These are phyloP conservation scores for Leptographium lundbergii DNA, from an alignment of 2,329 filamentous ascomycete genomes.

Conservation along the genomic window DNA sequence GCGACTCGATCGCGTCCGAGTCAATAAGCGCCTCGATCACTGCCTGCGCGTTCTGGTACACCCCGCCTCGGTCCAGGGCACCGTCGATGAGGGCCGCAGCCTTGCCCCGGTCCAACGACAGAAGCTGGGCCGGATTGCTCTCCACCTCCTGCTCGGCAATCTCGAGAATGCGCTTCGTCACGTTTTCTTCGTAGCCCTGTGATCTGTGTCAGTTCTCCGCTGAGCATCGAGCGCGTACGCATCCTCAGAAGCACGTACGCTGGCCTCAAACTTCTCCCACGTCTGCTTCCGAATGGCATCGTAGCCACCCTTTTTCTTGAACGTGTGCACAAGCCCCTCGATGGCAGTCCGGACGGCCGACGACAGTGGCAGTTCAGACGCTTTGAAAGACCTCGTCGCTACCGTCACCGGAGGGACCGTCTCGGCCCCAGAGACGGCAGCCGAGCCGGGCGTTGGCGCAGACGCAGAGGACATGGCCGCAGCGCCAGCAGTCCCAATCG, in stretches of 20 bases:
- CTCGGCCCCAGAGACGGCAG: not conserved
- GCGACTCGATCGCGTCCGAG: conserved; percentile 51
- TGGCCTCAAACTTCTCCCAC: conserved; percentile 61
- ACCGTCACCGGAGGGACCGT: not conserved
- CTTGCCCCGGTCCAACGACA: conserved; percentile 61
- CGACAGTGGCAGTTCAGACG: conserved; percentile 61
- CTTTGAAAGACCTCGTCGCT: conserved; percentile 36
- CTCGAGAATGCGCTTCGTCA: conserved; percentile 53
- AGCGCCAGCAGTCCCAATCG: not conserved
- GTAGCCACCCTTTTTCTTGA: conserved; percentile 80
- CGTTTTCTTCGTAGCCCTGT: conserved; percentile 57
- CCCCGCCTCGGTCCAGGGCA: conserved; percentile 60
- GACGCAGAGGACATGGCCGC: not conserved
- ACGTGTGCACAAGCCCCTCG: conserved; percentile 62
- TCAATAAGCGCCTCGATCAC: conserved; percentile 58
- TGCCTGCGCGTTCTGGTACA: conserved; percentile 59
- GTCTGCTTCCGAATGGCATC: conserved; percentile 65
- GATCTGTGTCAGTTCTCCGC: not conserved
- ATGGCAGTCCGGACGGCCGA: conserved; percentile 62
- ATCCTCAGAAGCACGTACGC: conserved; percentile 32
- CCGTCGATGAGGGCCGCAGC: conserved; percentile 67
- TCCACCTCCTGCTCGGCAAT: conserved; percentile 65
- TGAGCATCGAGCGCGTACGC: too few species aligned
- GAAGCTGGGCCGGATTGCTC: conserved; percentile 55
- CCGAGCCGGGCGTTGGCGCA: not conserved